A percentile compares a stretch with the other conserved stretches of the same genome.
Evolutionary conservation across 345 rosid species (phyloP).

Genomic region (Alliaria petiolata): DNA sequence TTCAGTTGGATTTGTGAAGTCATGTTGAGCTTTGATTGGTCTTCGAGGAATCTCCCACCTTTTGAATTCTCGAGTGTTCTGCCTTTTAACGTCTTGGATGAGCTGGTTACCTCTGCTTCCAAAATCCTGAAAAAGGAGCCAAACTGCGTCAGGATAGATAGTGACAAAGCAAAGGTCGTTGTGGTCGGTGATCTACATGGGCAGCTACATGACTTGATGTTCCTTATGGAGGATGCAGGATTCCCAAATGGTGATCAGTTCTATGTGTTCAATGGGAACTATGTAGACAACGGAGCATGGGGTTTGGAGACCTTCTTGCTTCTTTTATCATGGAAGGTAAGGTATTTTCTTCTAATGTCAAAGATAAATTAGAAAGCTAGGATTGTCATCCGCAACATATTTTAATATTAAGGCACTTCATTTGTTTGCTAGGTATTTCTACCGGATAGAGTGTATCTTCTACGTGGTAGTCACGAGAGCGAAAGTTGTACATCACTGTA

Average conservation of each 20-base stretch:
- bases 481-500: conserved; percentile 32
- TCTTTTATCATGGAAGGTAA: conserved; percentile 37
- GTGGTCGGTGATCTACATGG: conserved; percentile 40
- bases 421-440: conserved; percentile 22
- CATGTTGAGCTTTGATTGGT: conserved; percentile 39
- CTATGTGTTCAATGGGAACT: conserved; percentile 36
- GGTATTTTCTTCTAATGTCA: neutral
- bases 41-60: conserved; percentile 34
- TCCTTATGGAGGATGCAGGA: conserved; percentile 38
- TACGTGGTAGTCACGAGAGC: conserved; percentile 35
- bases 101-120: conserved; percentile 29
- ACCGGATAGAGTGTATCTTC: conserved; percentile 34
- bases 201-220: conserved; percentile 36
- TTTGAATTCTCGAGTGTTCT: conserved; percentile 32
- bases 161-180: conserved; percentile 35
- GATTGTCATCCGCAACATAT: neutral
- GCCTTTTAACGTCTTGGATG: conserved; percentile 30
- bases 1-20: conserved; percentile 42
- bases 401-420: neutral
- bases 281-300: conserved; percentile 37
- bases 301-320: conserved; percentile 35
- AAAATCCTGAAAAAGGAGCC: conserved; percentile 35
- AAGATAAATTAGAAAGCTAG: neutral
- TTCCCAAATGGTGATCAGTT: conserved; percentile 35
- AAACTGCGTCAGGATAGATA: conserved; percentile 33